Percentiles rank a stretch among this genome's conserved stretches.
Conservation (phyloP, 169 alveolate species). For the Plasmodium chabaudi region DNA sequence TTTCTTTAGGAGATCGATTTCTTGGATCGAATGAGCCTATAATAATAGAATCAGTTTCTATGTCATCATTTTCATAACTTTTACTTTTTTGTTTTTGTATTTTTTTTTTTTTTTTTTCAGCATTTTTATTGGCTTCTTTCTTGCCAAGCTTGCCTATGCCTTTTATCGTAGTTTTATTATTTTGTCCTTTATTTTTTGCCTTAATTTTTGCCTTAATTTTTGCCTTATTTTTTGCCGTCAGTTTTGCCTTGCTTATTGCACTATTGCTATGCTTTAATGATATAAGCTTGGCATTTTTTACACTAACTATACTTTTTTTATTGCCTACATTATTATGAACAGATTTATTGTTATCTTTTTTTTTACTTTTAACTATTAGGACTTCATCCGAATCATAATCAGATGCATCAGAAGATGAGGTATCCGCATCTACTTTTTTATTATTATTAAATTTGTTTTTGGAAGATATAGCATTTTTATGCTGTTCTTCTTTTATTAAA, state of each 20-base stretch:
- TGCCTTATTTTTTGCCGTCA: background rate
- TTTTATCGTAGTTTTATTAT: background rate
- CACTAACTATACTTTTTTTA: background rate
- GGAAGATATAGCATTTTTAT: background rate
- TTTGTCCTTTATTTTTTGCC: background rate
- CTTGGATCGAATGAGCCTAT: slow-evolving; percentile 84
- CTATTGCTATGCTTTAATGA: too few relatives aligned
- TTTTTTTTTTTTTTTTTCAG: background rate
- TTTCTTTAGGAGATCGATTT: slow-evolving; percentile 77
- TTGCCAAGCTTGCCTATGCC: background rate
- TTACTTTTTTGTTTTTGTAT: slow-evolving; percentile 4
- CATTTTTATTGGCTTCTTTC: background rate
- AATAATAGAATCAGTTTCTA: slow-evolving; percentile 76
- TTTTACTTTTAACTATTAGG: slow-evolving; percentile 33
- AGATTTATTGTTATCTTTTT: background rate
- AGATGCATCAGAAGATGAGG: slow-evolving; percentile 8
- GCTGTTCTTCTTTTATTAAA: slow-evolving; percentile 2
- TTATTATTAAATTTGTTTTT: background rate
- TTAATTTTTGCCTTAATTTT: slow-evolving; percentile 4
- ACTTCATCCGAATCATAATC: slow-evolving; percentile 66
- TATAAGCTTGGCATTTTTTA: too few relatives aligned
- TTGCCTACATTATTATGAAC: slow-evolving; percentile 3
- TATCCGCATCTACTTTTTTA: background rate
- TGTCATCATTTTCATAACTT: slow-evolving; percentile 37
- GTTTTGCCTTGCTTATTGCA: slow-evolving; percentile 1